Conservation (phyloP, 2,329 filamentous ascomycete species). For the Trichoderma oligosporum region DNA sequence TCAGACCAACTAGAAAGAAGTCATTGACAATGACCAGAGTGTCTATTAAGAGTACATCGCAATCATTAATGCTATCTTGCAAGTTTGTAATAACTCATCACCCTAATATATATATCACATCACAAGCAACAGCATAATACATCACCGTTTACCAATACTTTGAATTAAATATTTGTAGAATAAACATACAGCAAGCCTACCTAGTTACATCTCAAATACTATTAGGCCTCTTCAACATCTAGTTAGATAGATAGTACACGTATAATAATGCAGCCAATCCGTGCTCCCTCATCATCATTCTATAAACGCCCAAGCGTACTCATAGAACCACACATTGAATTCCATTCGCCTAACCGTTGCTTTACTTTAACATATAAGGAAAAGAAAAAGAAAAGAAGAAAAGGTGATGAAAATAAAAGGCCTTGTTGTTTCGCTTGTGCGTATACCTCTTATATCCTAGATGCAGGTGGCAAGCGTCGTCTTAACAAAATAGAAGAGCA, state of each 20-base stretch:
- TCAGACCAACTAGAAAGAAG: no score
- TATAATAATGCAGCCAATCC: not conserved
- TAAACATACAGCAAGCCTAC: no score
- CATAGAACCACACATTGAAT: not conserved
- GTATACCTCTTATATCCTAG: constrained; percentile 11
- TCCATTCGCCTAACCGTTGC: not conserved
- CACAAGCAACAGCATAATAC: no score
- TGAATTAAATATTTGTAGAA: no score
- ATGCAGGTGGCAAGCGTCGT: constrained; percentile 3
- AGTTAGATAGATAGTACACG: not conserved
- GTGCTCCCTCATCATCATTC: not conserved
- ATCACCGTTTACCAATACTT: no score
- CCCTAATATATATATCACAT: no score
- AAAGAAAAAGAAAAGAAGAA: not conserved
- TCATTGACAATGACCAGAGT: no score
- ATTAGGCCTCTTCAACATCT: not conserved
- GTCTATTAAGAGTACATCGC: no score
- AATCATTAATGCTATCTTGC: no score
- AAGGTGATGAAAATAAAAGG: no score
- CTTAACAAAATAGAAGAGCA: not conserved
- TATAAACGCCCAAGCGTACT: not conserved
- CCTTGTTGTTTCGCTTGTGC: not conserved
- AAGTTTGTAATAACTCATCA: no score
- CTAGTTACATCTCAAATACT: not conserved
- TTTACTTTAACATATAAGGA: not conserved